A percentile compares a stretch with the other conserved stretches of the same genome.
These are phyloP conservation scores for Colletotrichum sp. DNA, from an alignment of 2,329 filamentous ascomycete species.

Conservation along the genomic window DNA sequence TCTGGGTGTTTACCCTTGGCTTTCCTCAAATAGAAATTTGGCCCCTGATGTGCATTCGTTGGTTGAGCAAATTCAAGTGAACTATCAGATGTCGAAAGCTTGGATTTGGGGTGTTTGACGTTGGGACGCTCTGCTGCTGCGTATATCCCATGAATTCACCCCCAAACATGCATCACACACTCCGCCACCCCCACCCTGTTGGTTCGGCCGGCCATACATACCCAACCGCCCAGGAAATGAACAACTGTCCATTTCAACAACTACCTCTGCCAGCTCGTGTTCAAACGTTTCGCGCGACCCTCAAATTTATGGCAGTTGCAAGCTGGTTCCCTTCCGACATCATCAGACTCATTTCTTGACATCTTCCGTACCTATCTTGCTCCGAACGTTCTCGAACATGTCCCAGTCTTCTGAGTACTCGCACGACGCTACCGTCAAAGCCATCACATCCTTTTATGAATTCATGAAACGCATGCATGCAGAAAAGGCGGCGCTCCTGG, in stretches of 20 bases:
- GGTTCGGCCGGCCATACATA: neutral
- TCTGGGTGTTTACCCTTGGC: neutral
- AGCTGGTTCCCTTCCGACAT: neutral
- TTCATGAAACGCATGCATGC: neutral
- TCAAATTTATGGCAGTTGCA: neutral
- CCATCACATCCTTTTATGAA: neutral
- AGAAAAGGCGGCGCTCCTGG: rapidly evolving
- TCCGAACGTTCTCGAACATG: neutral
- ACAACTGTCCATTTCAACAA: neutral
- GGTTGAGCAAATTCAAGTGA: neutral
- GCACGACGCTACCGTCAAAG: neutral
- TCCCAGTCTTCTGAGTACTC: neutral
- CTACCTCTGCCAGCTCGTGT: neutral
- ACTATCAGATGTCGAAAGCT: no score
- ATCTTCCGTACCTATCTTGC: neutral
- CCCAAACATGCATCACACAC: neutral
- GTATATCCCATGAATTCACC: neutral
- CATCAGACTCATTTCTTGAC: neutral
- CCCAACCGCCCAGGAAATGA: neutral
- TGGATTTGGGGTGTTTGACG: neutral
- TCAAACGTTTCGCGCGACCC: neutral
- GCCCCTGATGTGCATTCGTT: neutral
- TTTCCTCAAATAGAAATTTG: neutral
- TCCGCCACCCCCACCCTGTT: neutral
- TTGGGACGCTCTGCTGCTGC: neutral